Conservation (phyloP, 805 yeast species). For the Blastobotrys attinorum region DNA sequence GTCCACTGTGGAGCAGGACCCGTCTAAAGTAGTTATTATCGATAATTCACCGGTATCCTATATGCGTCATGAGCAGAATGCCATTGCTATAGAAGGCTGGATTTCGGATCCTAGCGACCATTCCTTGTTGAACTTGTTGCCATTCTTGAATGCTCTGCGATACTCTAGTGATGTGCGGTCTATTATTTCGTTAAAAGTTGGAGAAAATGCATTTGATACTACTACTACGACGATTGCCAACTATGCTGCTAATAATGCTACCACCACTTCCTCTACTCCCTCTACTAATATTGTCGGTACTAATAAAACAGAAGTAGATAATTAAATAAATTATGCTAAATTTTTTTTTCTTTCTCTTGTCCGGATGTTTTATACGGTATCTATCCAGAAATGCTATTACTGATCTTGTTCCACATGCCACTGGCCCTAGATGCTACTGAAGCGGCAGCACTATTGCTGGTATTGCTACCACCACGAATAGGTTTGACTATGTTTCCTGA, state of each 20-base stretch:
- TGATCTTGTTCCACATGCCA: slow-evolving; percentile 3
- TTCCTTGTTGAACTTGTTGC: slow-evolving; percentile 73
- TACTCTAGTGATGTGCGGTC: slow-evolving; percentile 78
- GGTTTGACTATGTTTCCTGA: slow-evolving; percentile 46
- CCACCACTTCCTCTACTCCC: too few species aligned
- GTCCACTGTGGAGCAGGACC: slow-evolving; percentile 43
- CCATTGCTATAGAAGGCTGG: slow-evolving; percentile 95
- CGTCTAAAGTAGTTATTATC: slow-evolving; percentile 63
- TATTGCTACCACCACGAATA: slow-evolving; percentile 54
- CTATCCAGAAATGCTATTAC: background rate
- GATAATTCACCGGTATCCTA: slow-evolving; percentile 94
- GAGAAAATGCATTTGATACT: slow-evolving; percentile 49
- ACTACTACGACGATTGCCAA: background rate
- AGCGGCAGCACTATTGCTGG: slow-evolving; percentile 18
- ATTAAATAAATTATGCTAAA: background rate
- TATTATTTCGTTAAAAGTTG: slow-evolving; percentile 64
- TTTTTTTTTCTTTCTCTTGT: background rate
- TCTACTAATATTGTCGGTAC: too few species aligned
- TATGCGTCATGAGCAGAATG: slow-evolving; percentile 65
- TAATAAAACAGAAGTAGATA: too few species aligned
- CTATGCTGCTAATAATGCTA: background rate
- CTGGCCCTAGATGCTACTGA: too few species aligned
- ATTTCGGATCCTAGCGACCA: slow-evolving; percentile 90
- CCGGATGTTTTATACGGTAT: background rate
- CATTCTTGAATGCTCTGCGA: slow-evolving; percentile 68